Percentiles rank a stretch among this genome's conserved stretches.
These are phyloP conservation scores for Myxozyma neglecta DNA, from an alignment of 805 yeast species.

Conservation along the genomic window DNA sequence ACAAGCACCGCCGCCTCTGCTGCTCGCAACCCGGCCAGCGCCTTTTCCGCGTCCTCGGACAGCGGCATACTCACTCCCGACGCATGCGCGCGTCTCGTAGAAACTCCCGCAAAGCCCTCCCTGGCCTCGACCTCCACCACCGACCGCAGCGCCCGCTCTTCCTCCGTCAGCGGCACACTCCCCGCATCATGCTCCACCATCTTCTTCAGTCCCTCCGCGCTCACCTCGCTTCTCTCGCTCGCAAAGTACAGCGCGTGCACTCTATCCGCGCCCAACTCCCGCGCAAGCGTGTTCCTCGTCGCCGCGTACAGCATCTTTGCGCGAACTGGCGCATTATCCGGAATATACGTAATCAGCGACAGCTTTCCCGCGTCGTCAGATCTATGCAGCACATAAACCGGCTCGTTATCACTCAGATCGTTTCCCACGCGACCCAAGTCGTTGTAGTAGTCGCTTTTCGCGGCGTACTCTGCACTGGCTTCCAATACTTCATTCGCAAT, in stretches of 20 bases:
- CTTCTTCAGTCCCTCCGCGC: constrained; percentile 50
- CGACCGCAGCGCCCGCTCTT: constrained; percentile 46
- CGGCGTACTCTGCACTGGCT: constrained; percentile 41
- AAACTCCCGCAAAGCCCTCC: constrained; percentile 26
- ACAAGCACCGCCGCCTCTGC: constrained; percentile 48
- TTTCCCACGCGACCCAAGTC: constrained; percentile 43
- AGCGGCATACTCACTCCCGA: constrained; percentile 33
- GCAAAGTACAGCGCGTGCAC: constrained; percentile 54
- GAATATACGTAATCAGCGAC: constrained; percentile 78
- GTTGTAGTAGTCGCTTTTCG: constrained; percentile 38
- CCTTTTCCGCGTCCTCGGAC: constrained; percentile 39
- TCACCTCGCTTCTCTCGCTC: constrained; percentile 58
- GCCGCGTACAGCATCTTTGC: constrained; percentile 94
- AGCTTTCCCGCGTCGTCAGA: constrained; percentile 36
- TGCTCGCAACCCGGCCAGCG: constrained; percentile 41
- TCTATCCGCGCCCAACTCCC: constrained; percentile 64
- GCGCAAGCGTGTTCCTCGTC: constrained; percentile 71
- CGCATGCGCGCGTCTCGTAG: constrained; percentile 27
- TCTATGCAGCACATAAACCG: constrained; percentile 53
- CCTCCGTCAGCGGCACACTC: constrained; percentile 55
- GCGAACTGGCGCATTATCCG: constrained; percentile 79
- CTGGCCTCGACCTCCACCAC: constrained; percentile 29
- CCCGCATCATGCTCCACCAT: constrained; percentile 43
- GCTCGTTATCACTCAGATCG: constrained; percentile 43
- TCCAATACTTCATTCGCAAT: constrained; percentile 43